These are phyloP conservation scores for Quercus berberidifolia DNA, from an alignment of 306 rosid genomes.

Conservation along the genomic window DNA sequence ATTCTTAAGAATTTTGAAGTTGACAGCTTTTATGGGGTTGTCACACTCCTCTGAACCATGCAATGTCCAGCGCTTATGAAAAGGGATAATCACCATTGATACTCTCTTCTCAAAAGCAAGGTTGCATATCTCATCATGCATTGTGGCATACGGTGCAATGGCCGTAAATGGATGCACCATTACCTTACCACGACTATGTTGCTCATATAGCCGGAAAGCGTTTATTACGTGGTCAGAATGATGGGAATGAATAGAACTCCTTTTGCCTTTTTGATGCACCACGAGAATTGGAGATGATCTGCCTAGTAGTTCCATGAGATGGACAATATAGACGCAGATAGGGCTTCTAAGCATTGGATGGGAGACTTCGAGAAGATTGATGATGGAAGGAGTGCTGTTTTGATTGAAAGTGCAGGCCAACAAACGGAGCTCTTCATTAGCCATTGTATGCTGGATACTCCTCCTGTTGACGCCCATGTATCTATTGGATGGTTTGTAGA, in stretches of 20 bases:
- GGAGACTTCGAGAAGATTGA: constrained; percentile 48
- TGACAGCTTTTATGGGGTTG: constrained; percentile 31
- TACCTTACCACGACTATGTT: constrained; percentile 6
- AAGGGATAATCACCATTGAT: constrained; percentile 22
- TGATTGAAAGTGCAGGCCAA: constrained; percentile 42
- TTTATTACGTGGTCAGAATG: constrained; percentile 35
- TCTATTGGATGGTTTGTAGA: constrained; percentile 53
- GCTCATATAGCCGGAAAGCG: constrained; percentile 42
- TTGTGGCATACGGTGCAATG: constrained; percentile 48
- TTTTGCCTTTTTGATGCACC: constrained; percentile 15
- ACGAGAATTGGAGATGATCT: constrained; percentile 48
- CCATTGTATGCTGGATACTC: constrained; percentile 40
- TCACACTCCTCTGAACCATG: background rate
- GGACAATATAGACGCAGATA: constrained; percentile 44
- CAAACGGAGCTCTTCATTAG: constrained; percentile 28
- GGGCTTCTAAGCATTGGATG: constrained; percentile 40
- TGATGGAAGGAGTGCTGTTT: constrained; percentile 44
- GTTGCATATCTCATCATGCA: constrained; percentile 62
- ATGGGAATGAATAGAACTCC: background rate
- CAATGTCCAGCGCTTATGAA: constrained; percentile 28
- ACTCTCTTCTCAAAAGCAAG: constrained; percentile 38
- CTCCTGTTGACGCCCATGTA: constrained; percentile 26
- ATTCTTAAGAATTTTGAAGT: constrained; percentile 39
- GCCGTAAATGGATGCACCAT: constrained; percentile 38
- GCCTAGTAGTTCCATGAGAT: constrained; percentile 42